Conservation (phyloP, 192 early-diverging fungal species). For the Coemansia sp. region DNA sequence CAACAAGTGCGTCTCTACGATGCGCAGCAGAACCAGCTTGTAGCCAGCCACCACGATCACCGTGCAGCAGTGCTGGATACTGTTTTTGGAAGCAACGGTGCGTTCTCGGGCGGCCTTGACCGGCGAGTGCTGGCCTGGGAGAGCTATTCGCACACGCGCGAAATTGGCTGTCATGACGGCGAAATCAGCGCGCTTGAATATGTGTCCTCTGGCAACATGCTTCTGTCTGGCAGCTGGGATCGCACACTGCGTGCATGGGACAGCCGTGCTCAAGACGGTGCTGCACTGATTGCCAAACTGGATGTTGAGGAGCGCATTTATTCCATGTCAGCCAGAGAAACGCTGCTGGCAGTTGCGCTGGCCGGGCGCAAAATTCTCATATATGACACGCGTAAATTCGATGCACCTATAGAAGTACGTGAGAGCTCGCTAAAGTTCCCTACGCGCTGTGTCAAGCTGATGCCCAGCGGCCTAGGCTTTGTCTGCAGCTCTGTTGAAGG, state of each 20-base stretch:
- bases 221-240: constrained; percentile 94
- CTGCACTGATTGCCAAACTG: constrained; percentile 17
- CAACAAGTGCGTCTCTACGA: constrained; percentile 85
- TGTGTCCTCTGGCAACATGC: constrained; percentile 53
- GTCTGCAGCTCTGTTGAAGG: constrained; percentile 92
- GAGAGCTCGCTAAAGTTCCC: constrained; percentile 88
- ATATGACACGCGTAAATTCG: constrained; percentile 86
- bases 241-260: constrained; percentile 67
- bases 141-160: constrained; percentile 52
- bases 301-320: constrained; percentile 70
- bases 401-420: constrained; percentile 64
- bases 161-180: constrained; percentile 80
- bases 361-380: constrained; percentile 74
- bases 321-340: constrained; percentile 73
- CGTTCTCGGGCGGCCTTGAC: constrained; percentile 79
- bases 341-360: constrained; percentile 79
- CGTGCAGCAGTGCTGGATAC: constrained; percentile 76
- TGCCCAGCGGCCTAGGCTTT: constrained; percentile 90
- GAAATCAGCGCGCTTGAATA: constrained; percentile 70
- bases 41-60: constrained; percentile 59
- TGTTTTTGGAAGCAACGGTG: constrained; percentile 63
- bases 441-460: constrained; percentile 77
- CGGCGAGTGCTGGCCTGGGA: constrained; percentile 69
- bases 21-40: constrained; percentile 60
- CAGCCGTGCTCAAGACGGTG: constrained; percentile 46